Evolutionary conservation across 2,329 filamentous ascomycete species (phyloP), one percentile per base, ranked within the genome.

Genomic region (Phoma sp.): DNA sequence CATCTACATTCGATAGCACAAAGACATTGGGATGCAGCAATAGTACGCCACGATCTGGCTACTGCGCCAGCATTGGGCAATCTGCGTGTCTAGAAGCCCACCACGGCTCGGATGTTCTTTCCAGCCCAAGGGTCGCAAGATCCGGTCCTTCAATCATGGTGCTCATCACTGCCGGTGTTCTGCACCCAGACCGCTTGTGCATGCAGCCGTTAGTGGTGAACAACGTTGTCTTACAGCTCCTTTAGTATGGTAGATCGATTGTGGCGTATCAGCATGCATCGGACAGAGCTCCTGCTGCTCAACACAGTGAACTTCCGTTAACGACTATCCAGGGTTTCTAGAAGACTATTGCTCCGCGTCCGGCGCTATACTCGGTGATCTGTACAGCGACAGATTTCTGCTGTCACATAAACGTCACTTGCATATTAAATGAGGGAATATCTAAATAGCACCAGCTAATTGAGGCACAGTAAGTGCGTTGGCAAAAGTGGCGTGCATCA

Each of bases 21-120:
- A 32, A 31, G 36, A 35, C 36, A 55, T 40, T 41, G 31, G 32
- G 36, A 29, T 45, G 52, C 52, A 45, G 52, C 24, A 45, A n/a
- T 10, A 44, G 13, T 15, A 47, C 35, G 40, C 40, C 36, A 45
- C 35, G 22, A 50, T 55, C 21, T 19, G 17, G 32, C 22, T 35
- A 37, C 13, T 39, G 39, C 39, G 44, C 49, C 40, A 22, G 35
- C 33, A 27, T 35, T 35, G 15, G 5, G 37, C 27, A 39, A 33
- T 39, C 17, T 40, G 12, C 29, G 29, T 45, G 22, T 33, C 27
- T 29, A 27, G n/a, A 41, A 19, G 22, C 24, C 38, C 43, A 43
- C 32, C 37, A 33, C 43, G 44, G 44, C 33, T 43, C 39, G 39
- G 32, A 24, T 25, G 29, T 37, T 12, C 1, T 31, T 33, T 48